Percentiles rank a stretch among this genome's conserved stretches.
These are phyloP conservation scores for Anacardium occidentale DNA, from an alignment of 345 rosid species.

Conservation along the genomic window DNA sequence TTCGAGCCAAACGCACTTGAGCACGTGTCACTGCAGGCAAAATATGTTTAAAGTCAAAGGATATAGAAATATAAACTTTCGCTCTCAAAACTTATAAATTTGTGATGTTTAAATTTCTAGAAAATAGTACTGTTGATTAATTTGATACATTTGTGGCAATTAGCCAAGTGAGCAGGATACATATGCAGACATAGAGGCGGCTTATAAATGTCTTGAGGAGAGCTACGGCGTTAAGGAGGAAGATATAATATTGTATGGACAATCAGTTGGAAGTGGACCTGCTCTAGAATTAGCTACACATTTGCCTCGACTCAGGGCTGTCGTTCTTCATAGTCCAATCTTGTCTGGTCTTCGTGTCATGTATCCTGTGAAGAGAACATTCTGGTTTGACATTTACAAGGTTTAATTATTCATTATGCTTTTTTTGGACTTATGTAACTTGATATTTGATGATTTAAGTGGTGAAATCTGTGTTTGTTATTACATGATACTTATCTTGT, in stretches of 20 bases:
- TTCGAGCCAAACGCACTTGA: neutral
- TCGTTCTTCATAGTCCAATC: constrained; percentile 81
- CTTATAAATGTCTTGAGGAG: constrained; percentile 62
- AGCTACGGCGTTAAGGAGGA: constrained; percentile 60
- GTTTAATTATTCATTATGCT: constrained; percentile 28
- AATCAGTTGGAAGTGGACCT: constrained; percentile 92
- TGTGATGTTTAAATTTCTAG: neutral
- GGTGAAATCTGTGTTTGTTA: neutral
- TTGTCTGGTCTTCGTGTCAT: constrained; percentile 84
- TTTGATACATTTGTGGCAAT: neutral
- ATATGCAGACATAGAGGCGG: constrained; percentile 87
- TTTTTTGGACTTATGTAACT: neutral
- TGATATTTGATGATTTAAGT: neutral
- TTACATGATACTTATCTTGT: neutral
- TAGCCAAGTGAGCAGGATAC: constrained; percentile 90
- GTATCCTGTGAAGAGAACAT: constrained; percentile 72
- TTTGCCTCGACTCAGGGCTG: constrained; percentile 65
- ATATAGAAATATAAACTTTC: neutral
- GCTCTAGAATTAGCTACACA: constrained; percentile 66
- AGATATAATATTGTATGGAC: constrained; percentile 77
- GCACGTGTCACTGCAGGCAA: neutral
- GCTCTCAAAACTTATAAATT: neutral
- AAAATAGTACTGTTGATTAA: neutral
- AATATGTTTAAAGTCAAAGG: neutral
- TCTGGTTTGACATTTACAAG: constrained; percentile 89